Conservation (phyloP, 495 filamentous ascomycete genomes). For the Oidiodendron maius region DNA sequence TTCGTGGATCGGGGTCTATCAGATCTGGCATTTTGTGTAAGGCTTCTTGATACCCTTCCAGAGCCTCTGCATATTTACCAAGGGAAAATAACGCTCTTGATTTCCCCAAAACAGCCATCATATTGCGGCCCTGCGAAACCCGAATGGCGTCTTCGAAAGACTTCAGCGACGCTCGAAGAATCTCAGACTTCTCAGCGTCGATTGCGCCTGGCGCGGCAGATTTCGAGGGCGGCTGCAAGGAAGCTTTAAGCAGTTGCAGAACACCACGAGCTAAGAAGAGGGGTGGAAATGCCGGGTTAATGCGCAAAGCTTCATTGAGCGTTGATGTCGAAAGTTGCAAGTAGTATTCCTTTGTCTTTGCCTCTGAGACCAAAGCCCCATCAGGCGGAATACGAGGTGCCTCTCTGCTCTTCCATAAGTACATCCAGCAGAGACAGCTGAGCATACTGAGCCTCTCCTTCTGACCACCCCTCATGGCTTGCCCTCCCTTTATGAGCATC, state of each 20-base stretch:
- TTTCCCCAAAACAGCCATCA: slow-evolving; percentile 84
- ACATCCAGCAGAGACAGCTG: slow-evolving; percentile 84
- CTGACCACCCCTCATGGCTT: slow-evolving; percentile 63
- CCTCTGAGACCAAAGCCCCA: slow-evolving; percentile 52
- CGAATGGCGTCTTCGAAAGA: slow-evolving; percentile 90
- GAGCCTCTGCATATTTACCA: slow-evolving; percentile 72
- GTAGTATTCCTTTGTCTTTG: slow-evolving; percentile 86
- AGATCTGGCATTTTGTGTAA: slow-evolving; percentile 78
- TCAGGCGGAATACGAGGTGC: slow-evolving; percentile 73
- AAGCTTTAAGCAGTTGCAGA: slow-evolving; percentile 79
- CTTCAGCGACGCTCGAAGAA: slow-evolving; percentile 75
- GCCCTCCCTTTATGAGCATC: slow-evolving; percentile 77
- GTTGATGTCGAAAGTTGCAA: slow-evolving; percentile 84
- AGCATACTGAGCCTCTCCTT: slow-evolving; percentile 84
- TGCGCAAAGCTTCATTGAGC: slow-evolving; percentile 87
- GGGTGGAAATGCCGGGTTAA: slow-evolving; percentile 85
- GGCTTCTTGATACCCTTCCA: slow-evolving; percentile 81
- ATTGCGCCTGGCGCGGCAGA: slow-evolving; percentile 49
- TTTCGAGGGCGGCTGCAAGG: slow-evolving; percentile 71
- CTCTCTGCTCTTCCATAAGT: slow-evolving; percentile 83
- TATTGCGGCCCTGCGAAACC: slow-evolving; percentile 74
- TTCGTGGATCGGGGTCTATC: slow-evolving; percentile 89
- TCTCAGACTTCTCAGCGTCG: slow-evolving; percentile 72
- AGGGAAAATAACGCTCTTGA: slow-evolving; percentile 78
- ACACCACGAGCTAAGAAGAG: slow-evolving; percentile 90